Conservation (phyloP, 2,329 filamentous ascomycete genomes). For the Pseudogymnoascus sp. region DNA sequence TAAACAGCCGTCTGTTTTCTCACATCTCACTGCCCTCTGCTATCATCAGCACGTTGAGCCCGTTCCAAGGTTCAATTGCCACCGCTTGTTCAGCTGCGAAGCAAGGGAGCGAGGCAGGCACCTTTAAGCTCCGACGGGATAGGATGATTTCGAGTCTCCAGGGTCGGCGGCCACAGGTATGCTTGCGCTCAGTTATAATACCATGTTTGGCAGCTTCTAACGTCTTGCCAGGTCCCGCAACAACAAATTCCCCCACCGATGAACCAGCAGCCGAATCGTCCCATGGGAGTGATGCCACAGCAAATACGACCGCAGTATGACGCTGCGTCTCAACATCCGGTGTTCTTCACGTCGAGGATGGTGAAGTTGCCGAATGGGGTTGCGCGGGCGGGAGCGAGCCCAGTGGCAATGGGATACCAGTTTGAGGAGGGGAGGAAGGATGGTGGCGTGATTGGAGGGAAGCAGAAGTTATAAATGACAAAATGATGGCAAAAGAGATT, state of each 20-base stretch:
- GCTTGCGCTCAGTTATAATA: too few species aligned
- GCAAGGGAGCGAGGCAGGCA: background rate
- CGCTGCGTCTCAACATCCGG: background rate
- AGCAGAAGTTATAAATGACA: background rate
- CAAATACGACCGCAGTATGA: slow-evolving; percentile 4
- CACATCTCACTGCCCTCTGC: background rate
- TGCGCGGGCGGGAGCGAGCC: background rate
- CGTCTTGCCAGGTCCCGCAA: background rate
- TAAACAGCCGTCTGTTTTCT: background rate
- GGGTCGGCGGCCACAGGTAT: background rate
- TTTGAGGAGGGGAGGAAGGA: slow-evolving; percentile 5
- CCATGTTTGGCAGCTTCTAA: background rate
- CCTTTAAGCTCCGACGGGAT: background rate
- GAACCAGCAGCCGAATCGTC: background rate
- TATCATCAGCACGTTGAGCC: background rate
- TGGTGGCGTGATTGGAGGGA: background rate
- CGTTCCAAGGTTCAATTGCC: background rate
- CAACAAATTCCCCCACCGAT: background rate
- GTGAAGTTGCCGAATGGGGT: slow-evolving; percentile 4
- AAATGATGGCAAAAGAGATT: too few species aligned
- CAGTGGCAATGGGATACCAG: background rate
- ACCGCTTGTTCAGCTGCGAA: background rate
- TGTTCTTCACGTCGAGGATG: background rate
- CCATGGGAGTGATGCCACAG: background rate
- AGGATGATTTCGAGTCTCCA: slow-evolving; percentile 2